Base-by-base conservation (phyloP, 2,329 filamentous ascomycete genomes). In the Aspergillus fumigatus region DNA sequence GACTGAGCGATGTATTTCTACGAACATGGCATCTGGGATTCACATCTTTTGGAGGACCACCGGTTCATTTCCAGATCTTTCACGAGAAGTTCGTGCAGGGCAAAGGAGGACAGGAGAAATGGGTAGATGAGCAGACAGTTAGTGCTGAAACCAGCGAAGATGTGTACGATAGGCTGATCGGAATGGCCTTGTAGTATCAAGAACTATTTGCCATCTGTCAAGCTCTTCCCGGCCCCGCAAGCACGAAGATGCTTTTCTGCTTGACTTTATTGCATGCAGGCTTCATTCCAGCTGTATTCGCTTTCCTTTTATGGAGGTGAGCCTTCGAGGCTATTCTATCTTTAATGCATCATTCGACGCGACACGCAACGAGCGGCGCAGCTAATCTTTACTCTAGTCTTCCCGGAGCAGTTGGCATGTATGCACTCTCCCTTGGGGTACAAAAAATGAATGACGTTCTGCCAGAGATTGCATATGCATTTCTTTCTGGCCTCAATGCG, bases 181-280 rank as follows among this genome's bases (percentile, higher is more conserved):
- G 19, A 14, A 14, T n/a, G 43, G 21, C 11, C 4, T 47, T 47
- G 41, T 51, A 88, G 84, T 90, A 87, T 70, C 85, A 88, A 69
- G 88, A 90, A 65, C 79, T 90, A 0, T 90, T 91, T 69, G 86
- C 84, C 26, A 73, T 90, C 48, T 83, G 81, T 19, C 87, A 90
- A 72, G 84, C 84, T 1, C 76, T 90, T 2, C 85, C 84, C 0
- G 88, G 88, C 0, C 88, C 88, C 0, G 87, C 64, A 0, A 87
- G 83, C 59, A 90, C 88, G 1, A 90, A 90, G 67, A 87, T 90
- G 83, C 68, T 84, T 0, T 90, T 88, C 58, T 88, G 83, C 57
- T 84, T 90, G 43, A 83, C 85, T 40, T 70, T 88, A 19, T 80
- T 89, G 9, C 85, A 84, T 58, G 80, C 80, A 10, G 87, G 87